phyloP scores from a whole-genome alignment of 1,284 basidiomycete species.

The Rhodotorula sp. region DNA sequence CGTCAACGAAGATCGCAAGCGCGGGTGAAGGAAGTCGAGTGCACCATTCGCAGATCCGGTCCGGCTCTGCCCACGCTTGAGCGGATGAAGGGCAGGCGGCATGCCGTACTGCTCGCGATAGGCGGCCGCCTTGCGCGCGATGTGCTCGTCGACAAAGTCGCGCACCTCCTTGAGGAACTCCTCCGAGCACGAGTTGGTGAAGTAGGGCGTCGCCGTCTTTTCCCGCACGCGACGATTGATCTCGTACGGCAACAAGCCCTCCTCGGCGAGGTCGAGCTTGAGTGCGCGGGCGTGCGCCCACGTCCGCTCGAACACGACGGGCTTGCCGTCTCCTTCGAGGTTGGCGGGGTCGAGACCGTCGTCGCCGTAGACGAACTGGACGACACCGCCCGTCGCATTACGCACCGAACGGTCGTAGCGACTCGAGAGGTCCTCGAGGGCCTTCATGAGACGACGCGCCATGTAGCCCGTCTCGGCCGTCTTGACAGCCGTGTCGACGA shows the following conservation, averaged over 20 bases:
- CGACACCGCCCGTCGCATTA: constrained; percentile 93
- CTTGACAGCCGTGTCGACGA: constrained; percentile 99
- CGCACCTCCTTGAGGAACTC: constrained; percentile 63
- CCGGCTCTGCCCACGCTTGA: constrained; percentile 9
- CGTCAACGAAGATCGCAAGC: neutral
- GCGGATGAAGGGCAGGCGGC: constrained; percentile 66
- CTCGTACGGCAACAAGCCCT: constrained; percentile 82
- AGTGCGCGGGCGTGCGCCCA: constrained; percentile 84
- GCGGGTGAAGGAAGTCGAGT: neutral
- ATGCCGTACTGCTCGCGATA: constrained; percentile 76
- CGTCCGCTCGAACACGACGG: constrained; percentile 82
- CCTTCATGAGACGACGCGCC: constrained; percentile 98
- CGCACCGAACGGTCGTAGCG: constrained; percentile 97
- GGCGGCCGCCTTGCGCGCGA: constrained; percentile 69
- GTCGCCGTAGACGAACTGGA: constrained; percentile 96
- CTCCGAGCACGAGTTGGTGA: constrained; percentile 54
- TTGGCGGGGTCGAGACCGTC: constrained; percentile 97
- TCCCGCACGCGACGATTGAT: constrained; percentile 72
- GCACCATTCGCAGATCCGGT: constrained; percentile 12
- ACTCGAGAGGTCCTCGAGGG: constrained; percentile 92
- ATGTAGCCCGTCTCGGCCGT: constrained; percentile 99
- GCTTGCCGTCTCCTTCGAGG: constrained; percentile 81
- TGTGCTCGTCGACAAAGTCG: constrained; percentile 68
- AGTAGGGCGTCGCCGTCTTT: constrained; percentile 64
- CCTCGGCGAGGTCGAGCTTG: constrained; percentile 50